Evolutionary conservation across 1,284 basidiomycete genomes (phyloP).

Genomic region (Ustilago curta): DNA sequence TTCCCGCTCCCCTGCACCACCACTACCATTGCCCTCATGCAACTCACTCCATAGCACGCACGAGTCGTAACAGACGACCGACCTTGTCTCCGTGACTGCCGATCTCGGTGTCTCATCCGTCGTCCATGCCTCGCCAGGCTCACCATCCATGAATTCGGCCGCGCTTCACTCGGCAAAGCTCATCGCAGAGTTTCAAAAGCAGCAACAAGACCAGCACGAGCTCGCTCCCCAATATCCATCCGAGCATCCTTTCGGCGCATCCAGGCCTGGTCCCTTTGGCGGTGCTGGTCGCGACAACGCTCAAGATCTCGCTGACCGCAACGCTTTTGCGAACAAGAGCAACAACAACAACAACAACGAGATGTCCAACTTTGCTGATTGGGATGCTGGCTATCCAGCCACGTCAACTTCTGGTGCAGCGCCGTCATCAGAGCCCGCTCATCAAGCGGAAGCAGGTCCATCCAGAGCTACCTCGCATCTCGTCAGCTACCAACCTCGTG

Average conservation of each 20-base stretch:
- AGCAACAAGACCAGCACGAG: constrained; percentile 12
- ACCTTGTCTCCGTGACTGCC: neutral
- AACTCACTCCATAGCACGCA: neutral
- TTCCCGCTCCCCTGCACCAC: no score
- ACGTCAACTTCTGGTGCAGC: constrained; percentile 2
- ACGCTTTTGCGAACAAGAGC: constrained; percentile 17
- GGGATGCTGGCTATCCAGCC: constrained; percentile 20
- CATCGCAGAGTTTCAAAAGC: constrained; percentile 48
- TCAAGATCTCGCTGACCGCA: neutral
- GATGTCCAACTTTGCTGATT: constrained; percentile 31
- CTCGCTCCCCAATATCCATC: constrained; percentile 26
- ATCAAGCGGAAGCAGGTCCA: constrained; percentile 5
- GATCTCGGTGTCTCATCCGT: neutral
- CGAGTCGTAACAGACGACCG: neutral
- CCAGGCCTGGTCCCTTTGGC: constrained; percentile 37
- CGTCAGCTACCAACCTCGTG: constrained; percentile 18
- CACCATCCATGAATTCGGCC: constrained; percentile 38
- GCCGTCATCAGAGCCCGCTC: constrained; percentile 1
- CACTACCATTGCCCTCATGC: neutral
- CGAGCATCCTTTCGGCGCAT: constrained; percentile 39
- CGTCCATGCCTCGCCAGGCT: no score
- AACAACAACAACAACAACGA: no score
- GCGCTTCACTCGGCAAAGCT: constrained; percentile 42
- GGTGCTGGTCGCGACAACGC: constrained; percentile 17
- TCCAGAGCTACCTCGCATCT: neutral